Evolutionary conservation across 1,284 basidiomycete species (phyloP).

Genomic region (Austroboletus niveus): DNA sequence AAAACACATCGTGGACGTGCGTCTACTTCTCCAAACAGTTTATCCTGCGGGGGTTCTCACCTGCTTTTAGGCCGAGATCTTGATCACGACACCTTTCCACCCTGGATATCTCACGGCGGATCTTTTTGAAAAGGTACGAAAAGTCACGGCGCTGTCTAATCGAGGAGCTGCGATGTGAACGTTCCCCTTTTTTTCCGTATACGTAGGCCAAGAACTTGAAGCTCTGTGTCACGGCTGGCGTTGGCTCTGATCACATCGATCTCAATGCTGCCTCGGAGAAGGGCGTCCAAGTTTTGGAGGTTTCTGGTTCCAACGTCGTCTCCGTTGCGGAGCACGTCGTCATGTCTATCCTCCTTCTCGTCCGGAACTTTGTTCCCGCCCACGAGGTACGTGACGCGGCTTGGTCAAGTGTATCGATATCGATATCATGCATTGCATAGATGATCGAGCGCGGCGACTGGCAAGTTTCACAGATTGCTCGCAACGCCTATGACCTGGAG

Average conservation of each 20-base stretch:
- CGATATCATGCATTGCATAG: conserved; percentile 32
- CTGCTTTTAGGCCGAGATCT: conserved; percentile 55
- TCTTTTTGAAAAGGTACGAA: conserved; percentile 60
- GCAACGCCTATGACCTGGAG: conserved; percentile 87
- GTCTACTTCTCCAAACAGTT: conserved; percentile 23
- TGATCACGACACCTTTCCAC: conserved; percentile 93
- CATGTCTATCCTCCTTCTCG: conserved; percentile 73
- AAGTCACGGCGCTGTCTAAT: neutral
- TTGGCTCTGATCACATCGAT: conserved; percentile 93
- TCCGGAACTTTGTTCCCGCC: conserved; percentile 71
- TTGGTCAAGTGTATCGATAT: neutral
- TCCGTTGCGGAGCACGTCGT: conserved; percentile 93
- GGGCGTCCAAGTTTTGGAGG: conserved; percentile 82
- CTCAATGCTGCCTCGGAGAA: conserved; percentile 85
- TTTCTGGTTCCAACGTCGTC: conserved; percentile 83
- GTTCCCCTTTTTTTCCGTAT: neutral
- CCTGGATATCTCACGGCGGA: conserved; percentile 87
- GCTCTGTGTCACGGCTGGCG: conserved; percentile 91
- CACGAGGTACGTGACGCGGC: conserved; percentile 42
- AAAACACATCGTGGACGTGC: conserved; percentile 81
- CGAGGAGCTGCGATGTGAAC: neutral
- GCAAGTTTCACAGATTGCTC: conserved; percentile 80
- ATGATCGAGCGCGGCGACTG: conserved; percentile 86
- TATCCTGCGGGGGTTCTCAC: conserved; percentile 5
- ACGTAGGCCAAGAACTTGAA: conserved; percentile 86